These are phyloP conservation scores for Scleromitrula shiraiana DNA, from an alignment of 2,329 filamentous ascomycete species.

Conservation along the genomic window DNA sequence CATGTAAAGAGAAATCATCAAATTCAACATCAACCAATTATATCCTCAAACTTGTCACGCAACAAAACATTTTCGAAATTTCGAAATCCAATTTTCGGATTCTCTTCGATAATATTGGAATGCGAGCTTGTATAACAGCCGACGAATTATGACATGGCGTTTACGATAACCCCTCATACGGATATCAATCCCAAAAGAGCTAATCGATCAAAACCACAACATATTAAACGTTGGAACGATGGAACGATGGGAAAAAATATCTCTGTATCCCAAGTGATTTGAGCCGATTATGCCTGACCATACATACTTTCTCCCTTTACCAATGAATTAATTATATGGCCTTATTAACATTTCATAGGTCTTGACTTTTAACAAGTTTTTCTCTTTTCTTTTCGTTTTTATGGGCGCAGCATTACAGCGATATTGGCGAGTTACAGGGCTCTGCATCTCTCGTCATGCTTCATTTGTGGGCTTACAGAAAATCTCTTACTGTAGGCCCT, in stretches of 20 bases:
- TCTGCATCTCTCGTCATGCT: conserved; percentile 6
- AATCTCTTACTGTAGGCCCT: not conserved
- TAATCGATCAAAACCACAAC: no score
- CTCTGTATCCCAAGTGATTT: not conserved
- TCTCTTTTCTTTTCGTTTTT: conserved; percentile 5
- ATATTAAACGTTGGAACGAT: no score
- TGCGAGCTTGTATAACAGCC: conserved; percentile 19
- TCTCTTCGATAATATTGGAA: not conserved
- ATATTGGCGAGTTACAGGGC: conserved; percentile 1
- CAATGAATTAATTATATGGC: conserved; percentile 17
- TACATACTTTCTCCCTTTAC: conserved; percentile 17
- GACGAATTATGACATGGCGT: conserved; percentile 25
- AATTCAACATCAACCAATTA: not conserved
- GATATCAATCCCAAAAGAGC: conserved; percentile 6
- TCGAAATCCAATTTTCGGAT: not conserved
- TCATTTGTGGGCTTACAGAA: not conserved
- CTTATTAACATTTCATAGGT: conserved; percentile 20
- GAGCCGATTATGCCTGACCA: conserved; percentile 20
- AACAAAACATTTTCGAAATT: not conserved
- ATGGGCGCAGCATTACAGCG: conserved; percentile 15
- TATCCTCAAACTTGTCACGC: not conserved
- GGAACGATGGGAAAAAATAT: not conserved
- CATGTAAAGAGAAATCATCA: not conserved
- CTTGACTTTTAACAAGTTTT: conserved; percentile 7
- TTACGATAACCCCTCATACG: conserved; percentile 13